Conservation (phyloP, 371 early-diverging fungal genomes). For the Batkoa obscura region DNA sequence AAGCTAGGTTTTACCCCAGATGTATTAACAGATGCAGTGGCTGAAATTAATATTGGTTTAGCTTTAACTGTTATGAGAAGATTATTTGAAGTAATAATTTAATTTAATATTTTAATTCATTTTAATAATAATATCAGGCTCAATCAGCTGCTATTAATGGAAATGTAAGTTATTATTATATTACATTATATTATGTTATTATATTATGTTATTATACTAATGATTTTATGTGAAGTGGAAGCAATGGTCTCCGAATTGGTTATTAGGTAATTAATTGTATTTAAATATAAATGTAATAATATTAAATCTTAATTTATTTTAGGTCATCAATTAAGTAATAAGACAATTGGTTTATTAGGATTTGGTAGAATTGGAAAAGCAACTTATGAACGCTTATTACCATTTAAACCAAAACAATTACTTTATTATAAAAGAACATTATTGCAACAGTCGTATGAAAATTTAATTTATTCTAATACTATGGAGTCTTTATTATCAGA, state of each 20-base stretch:
- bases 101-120: neutral
- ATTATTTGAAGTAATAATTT: constrained; percentile 28
- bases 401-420: constrained; percentile 37
- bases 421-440: constrained; percentile 27
- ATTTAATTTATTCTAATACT: neutral
- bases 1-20: constrained; percentile 68
- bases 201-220: neutral
- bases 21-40: constrained; percentile 73
- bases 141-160: neutral
- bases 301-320: neutral
- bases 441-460: neutral
- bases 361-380: constrained; percentile 69
- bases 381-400: constrained; percentile 39
- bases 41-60: constrained; percentile 55
- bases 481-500: constrained; percentile 25
- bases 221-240: constrained; percentile 32
- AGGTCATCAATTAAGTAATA: constrained; percentile 5
- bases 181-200: neutral
- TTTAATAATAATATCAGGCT: neutral
- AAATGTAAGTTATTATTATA: neutral
- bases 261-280: constrained; percentile 26
- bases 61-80: constrained; percentile 50
- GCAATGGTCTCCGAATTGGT: constrained; percentile 45
- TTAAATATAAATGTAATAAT: neutral
- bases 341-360: constrained; percentile 65